These are phyloP conservation scores for Sarocladiaceae sp. DNA, from an alignment of 2,329 filamentous ascomycete species.

Conservation along the genomic window DNA sequence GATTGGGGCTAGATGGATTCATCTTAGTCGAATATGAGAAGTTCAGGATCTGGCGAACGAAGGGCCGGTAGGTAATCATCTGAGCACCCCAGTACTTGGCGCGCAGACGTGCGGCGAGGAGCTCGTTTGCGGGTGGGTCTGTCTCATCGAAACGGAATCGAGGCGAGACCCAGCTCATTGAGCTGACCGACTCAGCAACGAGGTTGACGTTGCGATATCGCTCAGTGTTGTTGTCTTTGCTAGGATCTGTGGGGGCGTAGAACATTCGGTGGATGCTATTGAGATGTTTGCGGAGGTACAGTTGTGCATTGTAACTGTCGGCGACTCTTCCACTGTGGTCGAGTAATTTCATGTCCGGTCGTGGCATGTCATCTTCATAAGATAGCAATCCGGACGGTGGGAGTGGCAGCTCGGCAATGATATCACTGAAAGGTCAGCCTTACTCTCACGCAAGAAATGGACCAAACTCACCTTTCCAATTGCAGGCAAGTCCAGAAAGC, in stretches of 20 bases:
- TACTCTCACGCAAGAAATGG: neutral
- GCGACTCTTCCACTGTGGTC: conserved; percentile 45
- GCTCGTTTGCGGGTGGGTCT: conserved; percentile 68
- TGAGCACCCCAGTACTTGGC: conserved; percentile 94
- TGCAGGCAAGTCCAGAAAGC: conserved; percentile 94
- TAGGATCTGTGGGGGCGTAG: conserved; percentile 36
- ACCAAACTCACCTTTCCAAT: conserved; percentile 66
- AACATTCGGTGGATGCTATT: conserved; percentile 59
- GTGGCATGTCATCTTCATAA: conserved; percentile 61
- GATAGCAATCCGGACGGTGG: conserved; percentile 58
- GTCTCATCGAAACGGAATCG: conserved; percentile 57
- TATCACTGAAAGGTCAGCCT: conserved; percentile 57
- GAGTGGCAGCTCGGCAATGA: conserved; percentile 76
- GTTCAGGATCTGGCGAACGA: conserved; percentile 55
- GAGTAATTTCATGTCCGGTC: conserved; percentile 52
- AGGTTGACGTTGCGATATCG: conserved; percentile 44
- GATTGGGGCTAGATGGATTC: conserved; percentile 29
- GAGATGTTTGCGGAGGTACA: conserved; percentile 60
- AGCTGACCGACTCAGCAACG: conserved; percentile 37
- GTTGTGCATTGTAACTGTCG: conserved; percentile 58
- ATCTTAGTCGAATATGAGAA: conserved; percentile 34
- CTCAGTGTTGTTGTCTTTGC: conserved; percentile 19
- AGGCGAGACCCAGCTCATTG: conserved; percentile 42
- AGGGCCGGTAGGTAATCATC: conserved; percentile 84
- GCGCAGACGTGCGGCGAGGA: conserved; percentile 77